Conservation (phyloP, 805 yeast genomes). For the Sungouiozyma ichnusensis region DNA sequence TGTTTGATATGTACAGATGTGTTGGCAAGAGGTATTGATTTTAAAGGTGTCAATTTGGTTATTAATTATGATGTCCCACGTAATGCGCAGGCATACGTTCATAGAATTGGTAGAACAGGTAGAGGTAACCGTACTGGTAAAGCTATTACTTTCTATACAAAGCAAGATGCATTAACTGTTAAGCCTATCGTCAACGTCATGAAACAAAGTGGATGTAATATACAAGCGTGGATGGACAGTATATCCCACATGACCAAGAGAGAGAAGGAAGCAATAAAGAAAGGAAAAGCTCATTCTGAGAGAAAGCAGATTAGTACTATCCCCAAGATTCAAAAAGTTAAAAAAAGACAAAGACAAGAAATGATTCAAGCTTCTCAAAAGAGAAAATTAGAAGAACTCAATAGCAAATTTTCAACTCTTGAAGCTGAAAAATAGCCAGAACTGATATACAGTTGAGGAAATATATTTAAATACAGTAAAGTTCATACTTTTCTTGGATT, state of each 20-base stretch:
- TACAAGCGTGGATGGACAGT: constrained; percentile 74
- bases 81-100: constrained; percentile 89
- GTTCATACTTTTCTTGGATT: neutral
- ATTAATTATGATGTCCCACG: constrained; percentile 95
- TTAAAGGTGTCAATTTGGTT: constrained; percentile 88
- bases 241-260: constrained; percentile 53
- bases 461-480: neutral
- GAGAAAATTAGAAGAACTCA: constrained; percentile 31
- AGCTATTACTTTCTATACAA: constrained; percentile 89
- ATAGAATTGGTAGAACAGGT: constrained; percentile 97
- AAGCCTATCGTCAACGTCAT: constrained; percentile 86
- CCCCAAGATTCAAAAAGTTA: constrained; percentile 54
- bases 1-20: constrained; percentile 95
- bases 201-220: constrained; percentile 78
- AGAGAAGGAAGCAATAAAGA: constrained; percentile 52
- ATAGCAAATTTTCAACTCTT: neutral
- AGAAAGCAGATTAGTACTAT: constrained; percentile 79
- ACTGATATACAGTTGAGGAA: neutral
- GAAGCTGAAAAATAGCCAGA: neutral
- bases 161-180: constrained; percentile 67
- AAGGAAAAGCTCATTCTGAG: constrained; percentile 35
- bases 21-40: constrained; percentile 92
- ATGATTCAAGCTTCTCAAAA: constrained; percentile 71
- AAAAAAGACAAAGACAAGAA: constrained; percentile 50
- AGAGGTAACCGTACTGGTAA: constrained; percentile 82